Conservation (phyloP, 2,329 filamentous ascomycete species). For the Fusarium buxicola region DNA sequence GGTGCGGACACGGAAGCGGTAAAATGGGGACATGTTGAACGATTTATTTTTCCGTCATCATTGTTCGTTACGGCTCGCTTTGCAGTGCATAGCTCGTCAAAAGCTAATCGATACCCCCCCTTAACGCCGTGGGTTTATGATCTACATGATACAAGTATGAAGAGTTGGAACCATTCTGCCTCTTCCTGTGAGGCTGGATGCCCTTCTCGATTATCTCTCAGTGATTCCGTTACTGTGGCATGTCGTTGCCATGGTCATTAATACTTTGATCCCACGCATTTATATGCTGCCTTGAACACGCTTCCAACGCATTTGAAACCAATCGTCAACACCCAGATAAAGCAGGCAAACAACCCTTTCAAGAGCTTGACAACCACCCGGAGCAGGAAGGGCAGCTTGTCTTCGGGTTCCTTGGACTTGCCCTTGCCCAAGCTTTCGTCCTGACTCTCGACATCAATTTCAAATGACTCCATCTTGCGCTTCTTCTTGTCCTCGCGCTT, state of each 20-base stretch:
- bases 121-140: constrained; percentile 45
- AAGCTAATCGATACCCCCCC: constrained; percentile 45
- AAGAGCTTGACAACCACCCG: constrained; percentile 63
- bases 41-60: constrained; percentile 22
- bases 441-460: constrained; percentile 73
- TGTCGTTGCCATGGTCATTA: constrained; percentile 39
- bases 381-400: constrained; percentile 63
- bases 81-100: constrained; percentile 25
- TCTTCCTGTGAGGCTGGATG: constrained; percentile 3
- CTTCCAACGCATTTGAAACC: constrained; percentile 64
- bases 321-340: constrained; percentile 69
- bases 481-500: constrained; percentile 47
- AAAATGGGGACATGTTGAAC: constrained; percentile 33
- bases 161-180: constrained; percentile 6
- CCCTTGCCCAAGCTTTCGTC: constrained; percentile 56
- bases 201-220: neutral
- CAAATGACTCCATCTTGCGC: constrained; percentile 66
- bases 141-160: constrained; percentile 43
- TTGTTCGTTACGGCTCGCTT: constrained; percentile 40
- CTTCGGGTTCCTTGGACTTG: constrained; percentile 54
- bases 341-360: constrained; percentile 66
- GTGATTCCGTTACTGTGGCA: constrained; percentile 14
- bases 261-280: constrained; percentile 61
- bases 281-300: constrained; percentile 63
- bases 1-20: constrained; percentile 71